A percentile compares a stretch with the other conserved stretches of the same genome.
Conservation (phyloP, 73 alveolate genomes). For the Urostyla sp. region DNA sequence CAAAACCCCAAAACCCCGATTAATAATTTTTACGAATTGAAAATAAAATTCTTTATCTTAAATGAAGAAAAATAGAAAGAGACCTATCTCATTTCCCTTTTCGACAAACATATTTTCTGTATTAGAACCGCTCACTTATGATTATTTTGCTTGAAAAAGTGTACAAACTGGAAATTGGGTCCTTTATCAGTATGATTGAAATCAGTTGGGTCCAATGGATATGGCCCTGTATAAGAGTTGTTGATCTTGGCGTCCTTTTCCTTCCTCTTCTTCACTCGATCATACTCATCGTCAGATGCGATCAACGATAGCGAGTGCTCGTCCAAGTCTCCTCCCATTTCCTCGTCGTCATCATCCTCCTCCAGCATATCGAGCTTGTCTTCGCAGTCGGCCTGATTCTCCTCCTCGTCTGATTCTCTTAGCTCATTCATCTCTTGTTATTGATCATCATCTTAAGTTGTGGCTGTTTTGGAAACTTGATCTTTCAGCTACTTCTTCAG, state of each 20-base stretch:
- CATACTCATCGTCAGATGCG: slow-evolving; percentile 58
- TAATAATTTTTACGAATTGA: too few relatives aligned
- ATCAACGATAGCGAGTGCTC: background rate
- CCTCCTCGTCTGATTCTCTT: slow-evolving; percentile 60
- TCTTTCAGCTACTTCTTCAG: slow-evolving; percentile 58
- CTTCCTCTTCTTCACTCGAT: slow-evolving; percentile 20
- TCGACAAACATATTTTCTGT: too few relatives aligned
- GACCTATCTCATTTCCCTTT: too few relatives aligned
- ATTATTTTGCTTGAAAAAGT: background rate
- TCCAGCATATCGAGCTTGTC: slow-evolving; percentile 48
- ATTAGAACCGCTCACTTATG: too few relatives aligned
- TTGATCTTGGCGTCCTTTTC: slow-evolving; percentile 55
- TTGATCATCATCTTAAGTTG: slow-evolving; percentile 27
- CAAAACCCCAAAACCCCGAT: too few relatives aligned
- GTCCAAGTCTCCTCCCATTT: slow-evolving; percentile 9
- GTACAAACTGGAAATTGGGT: slow-evolving; percentile 59
- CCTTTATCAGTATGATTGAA: slow-evolving; percentile 59
- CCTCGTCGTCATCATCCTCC: slow-evolving; percentile 28
- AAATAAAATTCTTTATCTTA: too few relatives aligned
- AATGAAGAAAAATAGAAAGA: too few relatives aligned
- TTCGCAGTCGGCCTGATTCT: slow-evolving; percentile 58
- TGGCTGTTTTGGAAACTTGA: slow-evolving; percentile 35
- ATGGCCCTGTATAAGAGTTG: slow-evolving; percentile 74
- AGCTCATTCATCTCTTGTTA: slow-evolving; percentile 66
- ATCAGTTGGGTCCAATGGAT: slow-evolving; percentile 60